Conservation (phyloP, 2,329 filamentous ascomycete genomes). For the Onygenales sp. region DNA sequence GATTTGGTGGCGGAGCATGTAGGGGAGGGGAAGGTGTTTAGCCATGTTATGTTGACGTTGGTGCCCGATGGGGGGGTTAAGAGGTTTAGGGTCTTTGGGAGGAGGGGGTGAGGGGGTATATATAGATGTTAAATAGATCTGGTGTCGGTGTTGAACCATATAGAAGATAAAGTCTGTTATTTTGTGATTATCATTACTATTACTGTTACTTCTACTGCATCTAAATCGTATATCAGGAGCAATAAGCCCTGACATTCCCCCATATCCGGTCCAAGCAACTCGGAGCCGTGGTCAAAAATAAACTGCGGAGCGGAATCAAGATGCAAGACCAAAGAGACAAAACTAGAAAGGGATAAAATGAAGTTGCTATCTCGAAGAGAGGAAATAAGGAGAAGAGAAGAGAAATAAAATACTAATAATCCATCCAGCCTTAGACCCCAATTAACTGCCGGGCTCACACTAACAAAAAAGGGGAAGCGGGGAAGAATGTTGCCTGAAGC, state of each 20-base stretch:
- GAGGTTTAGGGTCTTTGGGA: constrained; percentile 68
- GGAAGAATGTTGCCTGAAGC: not conserved
- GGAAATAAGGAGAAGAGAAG: not conserved
- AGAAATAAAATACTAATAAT: not conserved
- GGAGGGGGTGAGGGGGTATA: constrained; percentile 26
- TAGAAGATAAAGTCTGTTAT: too few species aligned
- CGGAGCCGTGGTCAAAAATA: too few species aligned
- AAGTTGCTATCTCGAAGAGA: not conserved
- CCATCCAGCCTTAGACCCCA: not conserved
- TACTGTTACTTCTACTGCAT: too few species aligned
- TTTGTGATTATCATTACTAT: too few species aligned
- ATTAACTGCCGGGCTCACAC: not conserved
- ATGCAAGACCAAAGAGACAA: not conserved
- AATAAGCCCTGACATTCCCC: too few species aligned
- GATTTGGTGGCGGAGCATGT: constrained; percentile 42
- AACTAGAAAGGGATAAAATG: not conserved
- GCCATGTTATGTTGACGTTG: constrained; percentile 82
- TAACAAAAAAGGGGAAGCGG: constrained; percentile 1
- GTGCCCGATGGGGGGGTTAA: constrained; percentile 92
- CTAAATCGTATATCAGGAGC: too few species aligned
- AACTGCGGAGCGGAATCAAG: too few species aligned
- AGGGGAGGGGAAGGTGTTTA: constrained; percentile 58
- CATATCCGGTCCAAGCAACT: too few species aligned
- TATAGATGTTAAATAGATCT: not conserved
- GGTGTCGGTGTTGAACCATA: too few species aligned